These are phyloP conservation scores for Melastoma malabathricum DNA, from an alignment of 345 rosid genomes.

Conservation along the genomic window DNA sequence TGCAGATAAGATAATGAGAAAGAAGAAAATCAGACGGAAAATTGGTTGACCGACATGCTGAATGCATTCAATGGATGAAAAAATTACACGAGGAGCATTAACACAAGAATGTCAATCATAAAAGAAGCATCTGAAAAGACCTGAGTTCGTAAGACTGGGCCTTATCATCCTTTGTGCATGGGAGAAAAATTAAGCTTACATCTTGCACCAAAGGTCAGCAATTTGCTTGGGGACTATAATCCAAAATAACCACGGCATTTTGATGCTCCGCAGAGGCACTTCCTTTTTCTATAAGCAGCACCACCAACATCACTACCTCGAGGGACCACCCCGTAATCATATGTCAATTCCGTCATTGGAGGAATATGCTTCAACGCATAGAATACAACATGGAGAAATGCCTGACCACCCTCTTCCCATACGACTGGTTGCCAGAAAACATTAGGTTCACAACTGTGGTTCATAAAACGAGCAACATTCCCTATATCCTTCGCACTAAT, in stretches of 20 bases:
- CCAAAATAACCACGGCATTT: constrained; percentile 49
- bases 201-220: background rate
- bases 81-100: too few species aligned
- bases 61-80: too few species aligned
- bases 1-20: too few species aligned
- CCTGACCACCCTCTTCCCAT: constrained; percentile 30
- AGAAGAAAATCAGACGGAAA: too few species aligned
- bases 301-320: constrained; percentile 11
- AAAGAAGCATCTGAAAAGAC: too few species aligned
- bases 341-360: constrained; percentile 76
- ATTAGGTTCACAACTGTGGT: constrained; percentile 81
- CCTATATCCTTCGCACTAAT: constrained; percentile 63
- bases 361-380: constrained; percentile 64
- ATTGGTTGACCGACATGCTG: too few species aligned
- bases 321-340: constrained; percentile 54
- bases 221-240: constrained; percentile 6
- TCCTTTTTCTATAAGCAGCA: constrained; percentile 26
- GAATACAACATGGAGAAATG: constrained; percentile 50
- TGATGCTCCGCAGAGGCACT: constrained; percentile 50
- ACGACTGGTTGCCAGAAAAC: constrained; percentile 81
- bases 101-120: too few species aligned
- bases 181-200: constrained; percentile 5
- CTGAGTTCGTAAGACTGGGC: too few species aligned
- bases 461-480: constrained; percentile 91
- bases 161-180: too few species aligned